A percentile compares a stretch with the other conserved stretches of the same genome.
Conservation (phyloP, 2,329 filamentous ascomycete species). For the Aspergillus neotritici region DNA sequence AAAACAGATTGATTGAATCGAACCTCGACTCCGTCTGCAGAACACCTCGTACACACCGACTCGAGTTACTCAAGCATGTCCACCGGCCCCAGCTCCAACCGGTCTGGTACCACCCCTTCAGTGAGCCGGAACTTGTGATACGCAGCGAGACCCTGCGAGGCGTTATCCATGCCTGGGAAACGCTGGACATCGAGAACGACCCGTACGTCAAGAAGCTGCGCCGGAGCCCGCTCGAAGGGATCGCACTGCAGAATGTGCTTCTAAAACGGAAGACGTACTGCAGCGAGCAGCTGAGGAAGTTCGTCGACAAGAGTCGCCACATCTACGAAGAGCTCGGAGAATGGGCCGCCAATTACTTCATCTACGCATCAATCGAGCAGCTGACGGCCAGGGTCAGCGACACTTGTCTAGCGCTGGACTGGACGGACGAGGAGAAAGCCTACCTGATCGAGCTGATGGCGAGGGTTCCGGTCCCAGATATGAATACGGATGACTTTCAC, state of each 20-base stretch:
- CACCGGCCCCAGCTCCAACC: slow-evolving; percentile 53
- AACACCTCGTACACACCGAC: slow-evolving; percentile 62
- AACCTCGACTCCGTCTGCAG: slow-evolving; percentile 65
- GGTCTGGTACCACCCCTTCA: slow-evolving; percentile 15
- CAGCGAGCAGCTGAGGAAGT: slow-evolving; percentile 51
- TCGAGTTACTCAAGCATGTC: slow-evolving; percentile 63
- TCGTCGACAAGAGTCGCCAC: slow-evolving; percentile 47
- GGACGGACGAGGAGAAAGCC: slow-evolving; percentile 47
- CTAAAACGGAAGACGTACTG: slow-evolving; percentile 33
- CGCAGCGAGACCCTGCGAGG: slow-evolving; percentile 35
- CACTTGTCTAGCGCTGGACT: slow-evolving; percentile 35
- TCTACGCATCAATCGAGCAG: slow-evolving; percentile 46
- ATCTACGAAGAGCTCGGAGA: slow-evolving; percentile 56
- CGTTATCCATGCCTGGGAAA: slow-evolving; percentile 39
- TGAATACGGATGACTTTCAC: slow-evolving; percentile 5
- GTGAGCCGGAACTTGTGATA: background rate
- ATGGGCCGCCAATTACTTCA: slow-evolving; percentile 65
- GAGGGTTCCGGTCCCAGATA: slow-evolving; percentile 16
- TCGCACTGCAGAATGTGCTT: slow-evolving; percentile 24
- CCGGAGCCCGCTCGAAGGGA: slow-evolving; percentile 32
- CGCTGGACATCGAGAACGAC: slow-evolving; percentile 55
- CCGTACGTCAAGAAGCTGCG: slow-evolving; percentile 52
- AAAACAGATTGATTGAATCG: slow-evolving; percentile 54
- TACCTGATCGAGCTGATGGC: slow-evolving; percentile 48
- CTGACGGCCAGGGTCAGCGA: slow-evolving; percentile 19